phyloP scores from a whole-genome alignment of 768 basidiomycete genomes.

The Hygrophoropsis aurantiaca region DNA sequence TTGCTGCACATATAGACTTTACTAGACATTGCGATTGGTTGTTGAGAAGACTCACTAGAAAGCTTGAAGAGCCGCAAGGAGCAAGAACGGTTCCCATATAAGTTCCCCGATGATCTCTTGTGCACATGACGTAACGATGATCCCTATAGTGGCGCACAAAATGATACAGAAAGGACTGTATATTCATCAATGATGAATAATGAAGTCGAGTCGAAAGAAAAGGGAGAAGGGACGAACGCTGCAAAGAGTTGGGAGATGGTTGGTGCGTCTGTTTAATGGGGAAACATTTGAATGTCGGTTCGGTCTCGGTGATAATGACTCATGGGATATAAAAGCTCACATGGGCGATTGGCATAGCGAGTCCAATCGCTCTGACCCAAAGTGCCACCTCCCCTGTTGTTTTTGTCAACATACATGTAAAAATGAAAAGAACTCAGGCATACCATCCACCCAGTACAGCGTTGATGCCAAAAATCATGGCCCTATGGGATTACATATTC shows the following conservation, averaged over 20 bases:
- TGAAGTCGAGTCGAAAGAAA: neutral
- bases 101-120: slow-evolving; percentile 14
- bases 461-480: slow-evolving; percentile 18
- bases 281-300: neutral
- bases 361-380: slow-evolving; percentile 17
- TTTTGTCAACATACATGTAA: no score
- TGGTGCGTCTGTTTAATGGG: slow-evolving; percentile 11
- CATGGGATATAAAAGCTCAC: slow-evolving; percentile 6
- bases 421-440: neutral
- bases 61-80: slow-evolving; percentile 17
- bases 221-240: slow-evolving; percentile 2
- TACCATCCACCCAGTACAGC: slow-evolving; percentile 12
- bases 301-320: no score
- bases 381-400: slow-evolving; percentile 8
- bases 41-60: slow-evolving; percentile 10
- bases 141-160: slow-evolving; percentile 13
- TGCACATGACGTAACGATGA: slow-evolving; percentile 10
- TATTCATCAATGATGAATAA: neutral
- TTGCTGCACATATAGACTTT: neutral
- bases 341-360: slow-evolving; percentile 12
- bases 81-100: slow-evolving; percentile 16
- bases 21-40: neutral
- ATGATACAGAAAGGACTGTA: slow-evolving; percentile 12
- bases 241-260: slow-evolving; percentile 14
- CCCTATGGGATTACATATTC: slow-evolving; percentile 5